Evolutionary conservation across 805 yeast species (phyloP).

Genomic region (Grigorovia yakushimaensis): DNA sequence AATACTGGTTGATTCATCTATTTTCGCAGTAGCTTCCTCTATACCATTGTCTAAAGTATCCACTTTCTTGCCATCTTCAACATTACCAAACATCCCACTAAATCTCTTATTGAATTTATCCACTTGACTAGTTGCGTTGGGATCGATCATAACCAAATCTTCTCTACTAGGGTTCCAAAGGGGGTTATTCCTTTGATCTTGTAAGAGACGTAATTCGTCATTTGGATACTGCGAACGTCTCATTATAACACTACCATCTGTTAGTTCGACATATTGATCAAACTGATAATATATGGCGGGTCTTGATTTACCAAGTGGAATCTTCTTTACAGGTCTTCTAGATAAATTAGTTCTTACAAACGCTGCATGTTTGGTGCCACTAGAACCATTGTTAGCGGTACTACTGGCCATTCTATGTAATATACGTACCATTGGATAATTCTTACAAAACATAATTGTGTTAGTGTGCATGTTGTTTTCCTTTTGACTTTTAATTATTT

Average conservation of each 20-base stretch:
- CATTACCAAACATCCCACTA: constrained; percentile 33
- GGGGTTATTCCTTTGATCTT: constrained; percentile 79
- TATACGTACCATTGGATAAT: neutral
- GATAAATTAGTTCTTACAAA: constrained; percentile 19
- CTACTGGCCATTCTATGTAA: constrained; percentile 14
- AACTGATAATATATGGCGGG: constrained; percentile 91
- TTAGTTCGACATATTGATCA: constrained; percentile 77
- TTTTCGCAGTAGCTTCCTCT: too few species aligned
- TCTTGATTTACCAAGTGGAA: constrained; percentile 73
- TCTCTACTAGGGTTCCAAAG: constrained; percentile 85
- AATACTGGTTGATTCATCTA: too few species aligned
- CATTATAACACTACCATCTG: constrained; percentile 84
- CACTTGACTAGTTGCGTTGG: constrained; percentile 76
- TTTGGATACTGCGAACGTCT: constrained; percentile 85
- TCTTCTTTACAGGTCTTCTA: constrained; percentile 57
- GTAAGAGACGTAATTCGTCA: constrained; percentile 72
- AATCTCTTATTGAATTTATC: constrained; percentile 64
- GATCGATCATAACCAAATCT: constrained; percentile 63
- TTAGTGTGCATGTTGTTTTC: too few species aligned
- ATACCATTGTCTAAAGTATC: too few species aligned
- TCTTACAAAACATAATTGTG: neutral
- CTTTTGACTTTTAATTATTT: too few species aligned
- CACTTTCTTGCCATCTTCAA: constrained; percentile 1
- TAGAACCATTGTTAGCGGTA: constrained; percentile 17
- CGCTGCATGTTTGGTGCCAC: constrained; percentile 9